Percentiles rank a stretch among this genome's conserved stretches.
These are phyloP conservation scores for Limonium bicolor DNA, from an alignment of 148 eudicot genomes.

Conservation along the genomic window DNA sequence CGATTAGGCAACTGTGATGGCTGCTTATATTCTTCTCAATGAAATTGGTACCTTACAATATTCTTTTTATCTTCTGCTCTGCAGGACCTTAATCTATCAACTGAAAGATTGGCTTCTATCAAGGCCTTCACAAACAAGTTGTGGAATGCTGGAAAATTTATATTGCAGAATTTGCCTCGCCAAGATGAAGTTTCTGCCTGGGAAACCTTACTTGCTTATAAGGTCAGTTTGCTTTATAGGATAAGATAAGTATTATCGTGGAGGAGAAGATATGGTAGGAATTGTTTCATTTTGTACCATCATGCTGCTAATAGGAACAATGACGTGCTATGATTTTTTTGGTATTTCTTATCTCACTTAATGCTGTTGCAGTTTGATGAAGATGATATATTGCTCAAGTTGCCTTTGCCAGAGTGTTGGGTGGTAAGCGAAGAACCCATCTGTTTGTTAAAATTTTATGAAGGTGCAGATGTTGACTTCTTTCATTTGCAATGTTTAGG, in stretches of 20 bases:
- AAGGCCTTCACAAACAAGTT: constrained; percentile 97
- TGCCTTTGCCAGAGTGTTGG: constrained; percentile 92
- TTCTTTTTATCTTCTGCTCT: constrained; percentile 1
- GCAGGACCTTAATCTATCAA: constrained; percentile 91
- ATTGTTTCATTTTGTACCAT: too few species aligned
- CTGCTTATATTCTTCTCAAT: too few species aligned
- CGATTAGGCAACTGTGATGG: too few species aligned
- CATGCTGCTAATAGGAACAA: too few species aligned
- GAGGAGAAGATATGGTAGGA: too few species aligned
- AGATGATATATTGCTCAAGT: constrained; percentile 38
- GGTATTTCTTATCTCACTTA: too few species aligned
- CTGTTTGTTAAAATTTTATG: too few species aligned
- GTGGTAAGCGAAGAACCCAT: constrained; percentile 88
- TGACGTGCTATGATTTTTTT: too few species aligned
- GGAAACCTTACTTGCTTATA: constrained; percentile 41
- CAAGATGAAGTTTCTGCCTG: constrained; percentile 54
- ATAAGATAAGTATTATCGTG: too few species aligned
- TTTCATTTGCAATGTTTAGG: constrained; percentile 37
- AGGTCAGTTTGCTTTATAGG: constrained; percentile 39
- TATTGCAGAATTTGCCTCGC: constrained; percentile 77
- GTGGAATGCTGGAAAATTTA: constrained; percentile 99
- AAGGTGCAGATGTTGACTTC: constrained; percentile 10
- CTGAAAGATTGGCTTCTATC: constrained; percentile 80
- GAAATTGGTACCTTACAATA: too few species aligned
- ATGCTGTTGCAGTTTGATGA: constrained; percentile 58